These are phyloP conservation scores for Pythium brachiatum DNA, from an alignment of 352 stramenopile genomes.

Conservation along the genomic window DNA sequence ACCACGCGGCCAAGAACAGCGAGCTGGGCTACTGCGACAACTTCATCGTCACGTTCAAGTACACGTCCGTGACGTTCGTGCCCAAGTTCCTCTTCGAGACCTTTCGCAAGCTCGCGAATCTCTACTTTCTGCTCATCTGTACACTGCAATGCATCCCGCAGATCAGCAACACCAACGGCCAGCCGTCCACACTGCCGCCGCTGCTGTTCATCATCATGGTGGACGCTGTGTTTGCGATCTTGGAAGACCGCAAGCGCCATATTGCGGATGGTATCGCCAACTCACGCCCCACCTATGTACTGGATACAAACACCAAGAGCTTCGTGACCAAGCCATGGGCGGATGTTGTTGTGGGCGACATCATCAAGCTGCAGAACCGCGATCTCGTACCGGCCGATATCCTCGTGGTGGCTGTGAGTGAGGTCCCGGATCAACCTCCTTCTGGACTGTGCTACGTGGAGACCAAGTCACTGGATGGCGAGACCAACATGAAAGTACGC, in stretches of 20 bases:
- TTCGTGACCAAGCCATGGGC: constrained; percentile 72
- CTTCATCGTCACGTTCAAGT: constrained; percentile 91
- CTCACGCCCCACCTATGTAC: constrained; percentile 55
- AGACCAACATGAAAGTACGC: constrained; percentile 93
- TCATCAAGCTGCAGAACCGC: constrained; percentile 79
- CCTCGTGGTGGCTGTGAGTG: constrained; percentile 75
- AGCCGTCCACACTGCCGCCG: constrained; percentile 85
- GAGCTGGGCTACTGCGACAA: constrained; percentile 80
- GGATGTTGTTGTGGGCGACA: constrained; percentile 83
- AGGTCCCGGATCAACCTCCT: constrained; percentile 52
- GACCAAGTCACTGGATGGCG: constrained; percentile 90
- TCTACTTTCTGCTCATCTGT: constrained; percentile 93
- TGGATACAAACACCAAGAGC: constrained; percentile 36
- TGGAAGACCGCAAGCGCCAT: constrained; percentile 89
- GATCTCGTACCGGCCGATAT: constrained; percentile 85
- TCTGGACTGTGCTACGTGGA: constrained; percentile 87
- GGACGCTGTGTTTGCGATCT: constrained; percentile 81
- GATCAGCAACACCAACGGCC: constrained; percentile 89
- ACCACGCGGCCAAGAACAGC: constrained; percentile 48
- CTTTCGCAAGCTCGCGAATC: constrained; percentile 90
- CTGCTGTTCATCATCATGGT: constrained; percentile 91
- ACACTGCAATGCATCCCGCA: constrained; percentile 83
- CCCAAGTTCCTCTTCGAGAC: constrained; percentile 91
- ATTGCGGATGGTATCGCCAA: constrained; percentile 83
- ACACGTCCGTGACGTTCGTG: constrained; percentile 85